phyloP scores from a whole-genome alignment of 139 green algal genomes.

The Desmodesmus armatus region DNA sequence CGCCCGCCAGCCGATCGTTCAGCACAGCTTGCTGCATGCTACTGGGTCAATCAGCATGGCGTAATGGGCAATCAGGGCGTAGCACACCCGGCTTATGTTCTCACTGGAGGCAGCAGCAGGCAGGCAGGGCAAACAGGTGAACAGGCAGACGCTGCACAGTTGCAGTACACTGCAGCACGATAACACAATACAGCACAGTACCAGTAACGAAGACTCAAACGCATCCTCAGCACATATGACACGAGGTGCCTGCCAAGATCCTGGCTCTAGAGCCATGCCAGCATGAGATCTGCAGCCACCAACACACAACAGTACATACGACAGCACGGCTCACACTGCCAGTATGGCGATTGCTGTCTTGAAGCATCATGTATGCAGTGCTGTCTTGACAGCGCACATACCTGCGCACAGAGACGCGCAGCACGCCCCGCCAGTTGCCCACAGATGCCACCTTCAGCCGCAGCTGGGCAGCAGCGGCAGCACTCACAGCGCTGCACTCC shows the following conservation, averaged over 20 bases:
- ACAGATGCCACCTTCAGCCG: not conserved
- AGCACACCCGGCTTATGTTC: too few relatives aligned
- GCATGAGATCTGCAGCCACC: not conserved
- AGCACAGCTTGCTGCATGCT: not conserved
- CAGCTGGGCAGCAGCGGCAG: not conserved
- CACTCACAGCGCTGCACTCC: not conserved
- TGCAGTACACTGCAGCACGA: not conserved
- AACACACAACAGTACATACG: not conserved
- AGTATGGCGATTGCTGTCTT: too few relatives aligned
- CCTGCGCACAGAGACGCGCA: not conserved
- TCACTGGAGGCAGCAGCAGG: too few relatives aligned
- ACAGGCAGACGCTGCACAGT: too few relatives aligned
- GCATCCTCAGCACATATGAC: too few relatives aligned
- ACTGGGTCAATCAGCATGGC: slow-evolving; percentile 2
- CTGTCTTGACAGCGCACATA: not conserved
- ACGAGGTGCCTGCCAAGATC: too few relatives aligned
- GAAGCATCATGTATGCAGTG: too few relatives aligned
- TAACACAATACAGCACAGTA: not conserved
- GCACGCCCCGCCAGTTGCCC: not conserved
- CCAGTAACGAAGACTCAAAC: too few relatives aligned
- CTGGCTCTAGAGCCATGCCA: too few relatives aligned
- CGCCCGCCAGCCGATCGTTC: not conserved
- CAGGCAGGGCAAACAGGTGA: too few relatives aligned
- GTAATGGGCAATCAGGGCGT: not conserved
- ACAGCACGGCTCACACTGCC: too few relatives aligned